A percentile compares a stretch with the other conserved stretches of the same genome.
These are phyloP conservation scores for Exutisphaerella laricina DNA, from an alignment of 2,329 filamentous ascomycete genomes.

Conservation along the genomic window DNA sequence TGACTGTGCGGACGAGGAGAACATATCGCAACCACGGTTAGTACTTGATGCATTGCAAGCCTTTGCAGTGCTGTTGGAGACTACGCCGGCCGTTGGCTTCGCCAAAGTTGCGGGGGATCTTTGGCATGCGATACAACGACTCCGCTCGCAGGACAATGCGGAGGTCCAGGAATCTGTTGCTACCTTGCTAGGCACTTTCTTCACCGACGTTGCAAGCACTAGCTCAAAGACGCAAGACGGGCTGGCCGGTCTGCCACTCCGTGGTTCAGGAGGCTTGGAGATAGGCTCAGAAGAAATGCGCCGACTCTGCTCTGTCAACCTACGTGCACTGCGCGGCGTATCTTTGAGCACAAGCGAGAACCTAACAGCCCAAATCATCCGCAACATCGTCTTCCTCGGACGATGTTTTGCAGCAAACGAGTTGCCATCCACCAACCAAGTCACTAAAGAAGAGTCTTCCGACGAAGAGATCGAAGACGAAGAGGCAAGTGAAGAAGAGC, in stretches of 20 bases:
- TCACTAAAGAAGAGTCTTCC: constrained; percentile 40
- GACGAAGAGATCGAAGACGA: constrained; percentile 38
- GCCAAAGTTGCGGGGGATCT: constrained; percentile 55
- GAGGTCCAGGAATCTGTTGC: constrained; percentile 73
- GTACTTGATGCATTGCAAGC: constrained; percentile 68
- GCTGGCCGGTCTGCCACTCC: constrained; percentile 54
- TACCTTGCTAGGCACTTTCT: constrained; percentile 67
- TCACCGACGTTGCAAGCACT: constrained; percentile 68
- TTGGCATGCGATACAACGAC: constrained; percentile 64
- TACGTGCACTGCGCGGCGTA: constrained; percentile 56
- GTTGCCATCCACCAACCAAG: constrained; percentile 41
- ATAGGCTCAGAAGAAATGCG: constrained; percentile 62
- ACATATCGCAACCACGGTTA: constrained; percentile 62
- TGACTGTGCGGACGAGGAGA: constrained; percentile 47
- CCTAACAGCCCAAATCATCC: constrained; percentile 71
- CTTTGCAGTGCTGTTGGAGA: constrained; percentile 60
- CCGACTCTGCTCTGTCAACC: constrained; percentile 51
- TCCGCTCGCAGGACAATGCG: constrained; percentile 65
- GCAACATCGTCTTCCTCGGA: constrained; percentile 78
- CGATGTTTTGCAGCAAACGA: constrained; percentile 57
- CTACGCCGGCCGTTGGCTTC: constrained; percentile 60
- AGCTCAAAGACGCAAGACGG: constrained; percentile 47
- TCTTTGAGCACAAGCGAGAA: constrained; percentile 57
- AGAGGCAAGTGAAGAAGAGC: constrained; percentile 41
- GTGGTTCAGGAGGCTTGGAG: constrained; percentile 64